Percentiles rank a stretch among this genome's conserved stretches.
Conservation (phyloP, 805 yeast species). For the Lipomyces oligophaga region DNA sequence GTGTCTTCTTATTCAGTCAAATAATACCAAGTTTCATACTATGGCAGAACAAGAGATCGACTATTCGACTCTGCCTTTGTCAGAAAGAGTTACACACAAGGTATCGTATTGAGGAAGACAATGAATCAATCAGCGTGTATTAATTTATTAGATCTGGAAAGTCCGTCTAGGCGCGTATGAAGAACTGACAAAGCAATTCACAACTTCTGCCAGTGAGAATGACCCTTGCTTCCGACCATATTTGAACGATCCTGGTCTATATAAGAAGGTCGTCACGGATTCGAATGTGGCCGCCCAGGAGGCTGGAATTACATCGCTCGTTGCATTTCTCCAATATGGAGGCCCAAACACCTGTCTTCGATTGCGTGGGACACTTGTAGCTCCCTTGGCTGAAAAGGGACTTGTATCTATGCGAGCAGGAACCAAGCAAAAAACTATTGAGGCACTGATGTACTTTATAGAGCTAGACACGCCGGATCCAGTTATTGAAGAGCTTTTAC, state of each 20-base stretch:
- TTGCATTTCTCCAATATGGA: slow-evolving; percentile 54
- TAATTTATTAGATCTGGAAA: slow-evolving; percentile 57
- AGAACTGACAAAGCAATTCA: slow-evolving; percentile 53
- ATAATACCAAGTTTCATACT: too few relatives aligned
- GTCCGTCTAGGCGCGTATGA: slow-evolving; percentile 78
- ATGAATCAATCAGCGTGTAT: neutral
- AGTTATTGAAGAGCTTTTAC: slow-evolving; percentile 62
- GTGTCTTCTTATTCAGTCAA: too few relatives aligned
- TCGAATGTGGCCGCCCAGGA: slow-evolving; percentile 91
- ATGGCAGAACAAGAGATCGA: slow-evolving; percentile 53
- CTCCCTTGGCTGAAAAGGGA: slow-evolving; percentile 72
- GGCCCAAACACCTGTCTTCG: slow-evolving; percentile 42
- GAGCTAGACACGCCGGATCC: slow-evolving; percentile 66
- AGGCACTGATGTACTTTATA: slow-evolving; percentile 57
- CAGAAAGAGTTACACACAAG: slow-evolving; percentile 63
- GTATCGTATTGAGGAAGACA: slow-evolving; percentile 37
- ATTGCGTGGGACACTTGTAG: slow-evolving; percentile 42
- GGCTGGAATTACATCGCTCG: slow-evolving; percentile 59
- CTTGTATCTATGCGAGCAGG: slow-evolving; percentile 68
- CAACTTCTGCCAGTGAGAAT: slow-evolving; percentile 51
- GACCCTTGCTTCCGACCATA: slow-evolving; percentile 54
- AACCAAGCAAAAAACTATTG: slow-evolving; percentile 63
- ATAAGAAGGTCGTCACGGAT: slow-evolving; percentile 64
- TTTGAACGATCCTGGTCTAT: slow-evolving; percentile 50
- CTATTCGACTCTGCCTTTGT: slow-evolving; percentile 57